Evolutionary conservation across 1,284 basidiomycete genomes (phyloP).

Genomic region (Rhizoctonia solani): DNA sequence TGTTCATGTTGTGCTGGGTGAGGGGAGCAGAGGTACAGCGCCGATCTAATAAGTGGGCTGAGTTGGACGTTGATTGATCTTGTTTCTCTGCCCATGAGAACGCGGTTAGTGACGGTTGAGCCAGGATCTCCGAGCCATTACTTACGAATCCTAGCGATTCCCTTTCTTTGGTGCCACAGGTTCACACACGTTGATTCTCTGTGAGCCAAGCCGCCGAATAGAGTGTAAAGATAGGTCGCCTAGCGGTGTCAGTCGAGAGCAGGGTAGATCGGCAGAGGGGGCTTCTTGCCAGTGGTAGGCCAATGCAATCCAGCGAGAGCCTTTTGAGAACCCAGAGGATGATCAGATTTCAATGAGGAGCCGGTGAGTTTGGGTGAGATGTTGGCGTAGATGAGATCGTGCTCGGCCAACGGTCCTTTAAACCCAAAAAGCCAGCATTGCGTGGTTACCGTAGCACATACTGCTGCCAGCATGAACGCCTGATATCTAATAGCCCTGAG

Average conservation of each 20-base stretch:
- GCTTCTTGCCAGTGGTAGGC: slow-evolving; percentile 3
- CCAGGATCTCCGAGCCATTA: not conserved
- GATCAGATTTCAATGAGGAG: not conserved
- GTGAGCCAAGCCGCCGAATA: not conserved
- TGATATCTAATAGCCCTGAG: slow-evolving; percentile 7
- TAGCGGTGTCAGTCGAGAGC: not conserved
- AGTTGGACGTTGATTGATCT: not conserved
- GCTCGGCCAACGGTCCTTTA: slow-evolving; percentile 1
- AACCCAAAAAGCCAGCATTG: slow-evolving; percentile 21
- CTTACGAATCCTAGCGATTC: slow-evolving; percentile 4
- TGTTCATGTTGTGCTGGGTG: slow-evolving; percentile 20
- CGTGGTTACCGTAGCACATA: slow-evolving; percentile 5
- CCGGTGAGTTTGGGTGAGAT: slow-evolving; percentile 24
- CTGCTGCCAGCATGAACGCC: slow-evolving; percentile 2
- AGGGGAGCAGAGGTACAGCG: not conserved
- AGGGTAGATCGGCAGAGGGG: not conserved
- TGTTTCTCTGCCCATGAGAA: slow-evolving; percentile 25
- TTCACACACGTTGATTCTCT: slow-evolving; percentile 22
- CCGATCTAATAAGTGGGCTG: not conserved
- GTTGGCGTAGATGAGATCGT: slow-evolving; percentile 27
- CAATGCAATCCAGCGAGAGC: slow-evolving; percentile 7
- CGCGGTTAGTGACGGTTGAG: slow-evolving; percentile 27
- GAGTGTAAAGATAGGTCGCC: not conserved
- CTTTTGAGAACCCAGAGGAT: slow-evolving; percentile 12
- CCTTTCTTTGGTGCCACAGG: slow-evolving; percentile 4